Conservation (phyloP, 192 early-diverging fungal genomes). For the Mortierella antarctica region DNA sequence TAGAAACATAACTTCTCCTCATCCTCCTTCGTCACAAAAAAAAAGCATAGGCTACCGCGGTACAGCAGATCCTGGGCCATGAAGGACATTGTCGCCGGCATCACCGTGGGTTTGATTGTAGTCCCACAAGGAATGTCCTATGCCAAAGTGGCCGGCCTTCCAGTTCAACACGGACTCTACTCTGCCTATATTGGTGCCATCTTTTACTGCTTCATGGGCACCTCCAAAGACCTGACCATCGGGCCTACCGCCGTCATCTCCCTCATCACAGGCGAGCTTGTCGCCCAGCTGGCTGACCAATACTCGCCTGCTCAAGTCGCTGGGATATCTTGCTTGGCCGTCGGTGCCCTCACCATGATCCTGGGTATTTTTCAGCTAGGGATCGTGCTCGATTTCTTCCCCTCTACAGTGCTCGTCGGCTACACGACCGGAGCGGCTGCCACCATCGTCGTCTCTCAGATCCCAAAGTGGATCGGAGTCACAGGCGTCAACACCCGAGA, state of each 20-base stretch:
- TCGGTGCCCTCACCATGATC: constrained; percentile 73
- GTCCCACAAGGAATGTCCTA: constrained; percentile 76
- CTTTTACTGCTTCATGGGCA: constrained; percentile 76
- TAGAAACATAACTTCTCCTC: not conserved
- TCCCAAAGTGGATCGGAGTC: constrained; percentile 83
- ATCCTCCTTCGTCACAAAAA: not conserved
- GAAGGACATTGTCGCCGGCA: constrained; percentile 70
- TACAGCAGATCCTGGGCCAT: constrained; percentile 53
- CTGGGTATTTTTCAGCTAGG: constrained; percentile 86
- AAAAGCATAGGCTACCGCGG: constrained; percentile 7
- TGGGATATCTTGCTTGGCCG: constrained; percentile 72
- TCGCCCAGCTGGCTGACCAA: constrained; percentile 2
- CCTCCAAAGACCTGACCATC: constrained; percentile 76
- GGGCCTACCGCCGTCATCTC: constrained; percentile 64
- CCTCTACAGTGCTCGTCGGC: constrained; percentile 81
- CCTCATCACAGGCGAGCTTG: constrained; percentile 22
- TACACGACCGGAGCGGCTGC: constrained; percentile 88
- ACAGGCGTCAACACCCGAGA: constrained; percentile 74
- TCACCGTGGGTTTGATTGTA: constrained; percentile 76
- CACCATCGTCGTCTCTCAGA: constrained; percentile 66
- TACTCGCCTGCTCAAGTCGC: constrained; percentile 51
- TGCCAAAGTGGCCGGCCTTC: constrained; percentile 74
- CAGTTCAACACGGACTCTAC: constrained; percentile 78
- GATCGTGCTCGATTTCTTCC: constrained; percentile 87
- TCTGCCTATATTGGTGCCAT: constrained; percentile 69